Percentiles rank a stretch among this genome's conserved stretches.
phyloP scores from a whole-genome alignment of 768 basidiomycete species.

The Collybia sp. region DNA sequence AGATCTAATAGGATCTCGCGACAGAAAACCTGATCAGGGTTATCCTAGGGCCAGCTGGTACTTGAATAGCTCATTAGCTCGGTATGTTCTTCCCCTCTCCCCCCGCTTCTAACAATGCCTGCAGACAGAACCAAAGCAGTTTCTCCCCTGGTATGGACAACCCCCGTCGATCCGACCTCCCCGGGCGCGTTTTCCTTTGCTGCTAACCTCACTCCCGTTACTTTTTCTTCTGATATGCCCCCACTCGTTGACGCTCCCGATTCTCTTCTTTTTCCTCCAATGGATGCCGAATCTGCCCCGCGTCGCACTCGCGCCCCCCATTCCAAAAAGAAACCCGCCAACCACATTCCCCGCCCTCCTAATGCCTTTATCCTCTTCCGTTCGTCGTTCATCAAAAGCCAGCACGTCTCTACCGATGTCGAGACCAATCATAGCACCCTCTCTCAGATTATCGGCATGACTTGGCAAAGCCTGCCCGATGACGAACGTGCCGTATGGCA shows the following conservation, averaged over 20 bases:
- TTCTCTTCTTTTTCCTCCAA: conserved; percentile 53
- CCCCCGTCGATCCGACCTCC: conserved; percentile 32
- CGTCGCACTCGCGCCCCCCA: conserved; percentile 41
- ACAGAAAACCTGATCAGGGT: no score
- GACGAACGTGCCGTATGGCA: conserved; percentile 77
- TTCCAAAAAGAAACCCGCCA: conserved; percentile 64
- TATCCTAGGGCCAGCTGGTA: no score
- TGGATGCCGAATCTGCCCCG: conserved; percentile 25
- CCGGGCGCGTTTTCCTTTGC: conserved; percentile 42
- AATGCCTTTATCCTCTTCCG: conserved; percentile 89
- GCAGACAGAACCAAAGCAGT: conserved; percentile 16
- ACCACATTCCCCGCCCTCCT: conserved; percentile 79
- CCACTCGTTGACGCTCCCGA: conserved; percentile 28
- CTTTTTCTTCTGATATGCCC: conserved; percentile 40
- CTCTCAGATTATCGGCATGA: conserved; percentile 83
- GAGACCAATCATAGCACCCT: conserved; percentile 82
- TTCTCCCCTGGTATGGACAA: conserved; percentile 41
- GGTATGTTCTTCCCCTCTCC: no score
- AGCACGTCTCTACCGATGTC: conserved; percentile 71
- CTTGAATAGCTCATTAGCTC: no score
- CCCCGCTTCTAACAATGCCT: no score
- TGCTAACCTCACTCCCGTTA: conserved; percentile 52
- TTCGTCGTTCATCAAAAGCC: conserved; percentile 74
- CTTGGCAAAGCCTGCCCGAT: conserved; percentile 75
- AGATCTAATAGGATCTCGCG: no score